Evolutionary conservation across 164 flowering plant genomes (phyloP), one percentile per base, ranked within the genome.

Genomic region (Vitis cinerea): DNA sequence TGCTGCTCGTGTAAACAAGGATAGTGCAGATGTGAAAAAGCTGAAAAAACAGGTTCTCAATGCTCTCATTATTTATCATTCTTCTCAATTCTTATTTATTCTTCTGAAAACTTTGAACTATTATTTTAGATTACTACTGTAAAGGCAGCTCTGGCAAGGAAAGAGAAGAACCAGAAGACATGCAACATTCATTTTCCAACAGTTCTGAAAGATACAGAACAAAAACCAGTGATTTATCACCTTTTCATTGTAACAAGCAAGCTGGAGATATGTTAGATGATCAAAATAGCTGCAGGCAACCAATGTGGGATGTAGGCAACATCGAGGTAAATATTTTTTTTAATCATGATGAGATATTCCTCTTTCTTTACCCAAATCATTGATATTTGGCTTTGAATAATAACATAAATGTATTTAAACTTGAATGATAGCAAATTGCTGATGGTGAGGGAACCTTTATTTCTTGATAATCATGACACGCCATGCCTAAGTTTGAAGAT

Each of bases 1-100:
- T 48, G 85, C 88, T 75, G 90, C 91, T 71, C 67, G 73, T 63
- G 84, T 82, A 9, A 85, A 87, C 77, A 87, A 82, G 77, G 91
- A 86, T 50, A 74, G 74, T 62, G 9, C 82, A 50, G 85, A 86
- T 16, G 82, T 86, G 59, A 86, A 80, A 72, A 90, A 86, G 58
- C 83, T 84, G 3, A 88, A 83, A 74, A 85, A 85, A 68, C 88
- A 86, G 90, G 90, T 86, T 9, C 19, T 44, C 48, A 1, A n/a
- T 8, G 57, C n/a, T 15, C 30, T 44, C 44, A 31, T 7, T 62
- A 17, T 53, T 1, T 8, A 31, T 31, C 4, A 31, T 31, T 31
- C 44, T 3, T 31, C 44, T 47, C 49, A 58, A 17, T 58, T 19
- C 16, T 50, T 23, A 10, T 13, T n/a, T 9, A 10, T 13, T 62